Evolutionary conservation across 2,329 filamentous ascomycete genomes (phyloP).

Genomic region (Fusarium nurragi): DNA sequence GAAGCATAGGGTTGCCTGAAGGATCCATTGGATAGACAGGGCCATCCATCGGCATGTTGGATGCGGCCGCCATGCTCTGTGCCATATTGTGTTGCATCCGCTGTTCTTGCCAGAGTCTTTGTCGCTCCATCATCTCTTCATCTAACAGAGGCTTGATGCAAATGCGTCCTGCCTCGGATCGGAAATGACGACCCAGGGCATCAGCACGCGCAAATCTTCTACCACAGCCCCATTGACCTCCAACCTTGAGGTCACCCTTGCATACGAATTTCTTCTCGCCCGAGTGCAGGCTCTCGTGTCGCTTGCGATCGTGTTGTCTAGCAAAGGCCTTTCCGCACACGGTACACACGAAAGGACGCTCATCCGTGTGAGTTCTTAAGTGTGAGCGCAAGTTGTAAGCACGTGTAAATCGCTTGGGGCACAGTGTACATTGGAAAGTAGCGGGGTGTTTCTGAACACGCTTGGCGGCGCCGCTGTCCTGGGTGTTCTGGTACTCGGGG

Average conservation of each 20-base stretch:
- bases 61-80: constrained; percentile 66
- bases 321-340: constrained; percentile 98
- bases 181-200: constrained; percentile 92
- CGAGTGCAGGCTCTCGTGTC: constrained; percentile 94
- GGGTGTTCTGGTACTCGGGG: constrained; percentile 79
- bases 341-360: constrained; percentile 95
- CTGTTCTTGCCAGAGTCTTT: constrained; percentile 78
- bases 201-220: constrained; percentile 94
- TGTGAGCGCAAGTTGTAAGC: constrained; percentile 97
- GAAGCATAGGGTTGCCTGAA: constrained; percentile 73
- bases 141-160: constrained; percentile 98
- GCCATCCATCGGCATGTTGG: constrained; percentile 66
- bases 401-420: constrained; percentile 94
- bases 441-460: constrained; percentile 97
- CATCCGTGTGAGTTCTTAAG: constrained; percentile 94
- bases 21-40: constrained; percentile 65
- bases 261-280: constrained; percentile 99
- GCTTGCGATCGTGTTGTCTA: constrained; percentile 95
- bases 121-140: constrained; percentile 87
- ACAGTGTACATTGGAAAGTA: constrained; percentile 93
- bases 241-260: constrained; percentile 85
- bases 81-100: constrained; percentile 72
- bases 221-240: constrained; percentile 90
- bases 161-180: constrained; percentile 92
- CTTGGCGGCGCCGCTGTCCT: constrained; percentile 71